Conservation (phyloP, 352 stramenopile genomes). For the Pythium inflatum region DNA sequence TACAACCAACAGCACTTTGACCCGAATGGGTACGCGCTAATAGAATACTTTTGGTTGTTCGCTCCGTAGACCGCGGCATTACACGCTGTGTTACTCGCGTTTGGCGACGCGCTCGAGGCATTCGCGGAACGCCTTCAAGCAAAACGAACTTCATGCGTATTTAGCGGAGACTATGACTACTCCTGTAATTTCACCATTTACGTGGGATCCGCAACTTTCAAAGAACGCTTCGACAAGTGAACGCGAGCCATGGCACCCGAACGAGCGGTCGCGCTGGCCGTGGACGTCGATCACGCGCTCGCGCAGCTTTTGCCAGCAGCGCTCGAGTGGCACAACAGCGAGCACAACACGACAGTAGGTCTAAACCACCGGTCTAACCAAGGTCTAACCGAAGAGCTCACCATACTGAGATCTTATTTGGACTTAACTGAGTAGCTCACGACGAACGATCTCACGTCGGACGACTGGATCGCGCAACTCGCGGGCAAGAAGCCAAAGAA, state of each 20-base stretch:
- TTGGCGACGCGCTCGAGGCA: too few species aligned
- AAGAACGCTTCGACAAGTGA: too few species aligned
- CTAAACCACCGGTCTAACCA: not conserved
- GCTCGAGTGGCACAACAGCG: constrained; percentile 56
- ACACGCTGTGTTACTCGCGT: too few species aligned
- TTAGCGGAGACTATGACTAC: too few species aligned
- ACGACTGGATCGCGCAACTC: constrained; percentile 44
- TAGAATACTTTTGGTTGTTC: too few species aligned
- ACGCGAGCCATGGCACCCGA: constrained; percentile 38
- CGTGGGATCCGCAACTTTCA: too few species aligned
- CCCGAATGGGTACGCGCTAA: too few species aligned
- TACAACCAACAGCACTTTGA: too few species aligned
- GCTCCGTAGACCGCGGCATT: too few species aligned
- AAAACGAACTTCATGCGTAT: too few species aligned
- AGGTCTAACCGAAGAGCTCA: constrained; percentile 3
- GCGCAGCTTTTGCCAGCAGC: constrained; percentile 49
- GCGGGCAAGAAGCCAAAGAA: constrained; percentile 28
- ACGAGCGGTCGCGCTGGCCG: constrained; percentile 45
- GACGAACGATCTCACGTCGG: constrained; percentile 32
- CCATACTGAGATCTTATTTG: not conserved
- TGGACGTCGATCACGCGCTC: constrained; percentile 75
- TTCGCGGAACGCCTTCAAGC: too few species aligned
- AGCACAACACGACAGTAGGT: constrained; percentile 44
- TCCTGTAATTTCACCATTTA: too few species aligned
- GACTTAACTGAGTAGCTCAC: constrained; percentile 38